Evolutionary conservation across 495 filamentous ascomycete species (phyloP), one percentile per base, ranked within the genome.

Genomic region (Glutinoglossum americanum): DNA sequence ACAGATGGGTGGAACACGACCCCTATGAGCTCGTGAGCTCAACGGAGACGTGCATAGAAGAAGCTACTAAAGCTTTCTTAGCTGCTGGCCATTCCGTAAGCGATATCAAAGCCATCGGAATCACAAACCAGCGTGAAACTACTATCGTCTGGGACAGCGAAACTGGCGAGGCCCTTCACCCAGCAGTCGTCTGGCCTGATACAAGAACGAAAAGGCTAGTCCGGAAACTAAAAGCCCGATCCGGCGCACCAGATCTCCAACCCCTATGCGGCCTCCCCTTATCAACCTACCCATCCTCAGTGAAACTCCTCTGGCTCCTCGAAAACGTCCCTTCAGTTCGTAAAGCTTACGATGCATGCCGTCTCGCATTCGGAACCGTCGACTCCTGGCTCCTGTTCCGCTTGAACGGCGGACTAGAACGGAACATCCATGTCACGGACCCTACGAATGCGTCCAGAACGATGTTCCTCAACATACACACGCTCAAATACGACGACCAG

Each of bases 81-180:
- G 74, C 77, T 44, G 70, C 80, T 45, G 90, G 90, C 47, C 76
- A 89, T 70, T 75, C 76, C 23, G 74, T 78, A 54, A 74, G 73
- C 54, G 76, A 87, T 60, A 85, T 97, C 63, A 85, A 86, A 64
- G 80, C 87, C 32, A 78, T 97, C 64, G 90, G 90, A 57, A 85
- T 97, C 68, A 94, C 89, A 58, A 94, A 86, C 70, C 90, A 97
- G 73, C 81, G 90, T 64, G 90, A 97, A 72, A 97, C 90, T 26
- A 87, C 83, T 0, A 72, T 97, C 9, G 84, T 89, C 23, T 97
- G 90, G 90, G 88, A 97, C 66, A 81, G 73, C 64, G 75, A 79
- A 55, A 93, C 89, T 4, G 90, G 90, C 60, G 80, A 95, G 64
- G 79, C 89, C 0, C 72, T 97, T 21, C 79, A 87, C 69, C 89